These are phyloP conservation scores for Fusarium nelsonii DNA, from an alignment of 2,329 filamentous ascomycete genomes.

Conservation along the genomic window DNA sequence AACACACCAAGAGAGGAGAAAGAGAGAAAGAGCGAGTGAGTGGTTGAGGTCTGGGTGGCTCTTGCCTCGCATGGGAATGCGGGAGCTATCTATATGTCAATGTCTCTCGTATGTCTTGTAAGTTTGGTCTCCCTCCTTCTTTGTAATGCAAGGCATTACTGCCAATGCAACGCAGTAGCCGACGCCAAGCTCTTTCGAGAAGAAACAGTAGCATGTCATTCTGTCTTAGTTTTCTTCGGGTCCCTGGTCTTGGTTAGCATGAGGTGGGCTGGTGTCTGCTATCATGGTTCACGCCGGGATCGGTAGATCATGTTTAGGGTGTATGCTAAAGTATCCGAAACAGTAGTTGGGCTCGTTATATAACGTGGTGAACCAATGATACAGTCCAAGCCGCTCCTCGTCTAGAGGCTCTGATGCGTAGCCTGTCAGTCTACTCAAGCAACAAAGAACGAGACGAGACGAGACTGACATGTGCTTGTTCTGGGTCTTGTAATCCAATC, in stretches of 20 bases:
- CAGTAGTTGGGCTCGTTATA: slow-evolving; percentile 20
- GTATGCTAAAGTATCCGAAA: slow-evolving; percentile 35
- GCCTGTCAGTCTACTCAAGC: slow-evolving; percentile 6
- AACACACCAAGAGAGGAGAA: slow-evolving; percentile 1
- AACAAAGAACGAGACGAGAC: slow-evolving; percentile 23
- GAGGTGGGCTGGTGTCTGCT: not conserved
- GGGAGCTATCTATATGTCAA: slow-evolving; percentile 46
- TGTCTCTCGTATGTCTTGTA: slow-evolving; percentile 35
- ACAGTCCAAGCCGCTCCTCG: not conserved
- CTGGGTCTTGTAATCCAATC: slow-evolving; percentile 23
- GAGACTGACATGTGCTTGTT: slow-evolving; percentile 11
- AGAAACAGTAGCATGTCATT: slow-evolving; percentile 2
- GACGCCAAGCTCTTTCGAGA: slow-evolving; percentile 26
- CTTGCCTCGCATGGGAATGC: slow-evolving; percentile 45
- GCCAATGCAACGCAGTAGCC: not conserved
- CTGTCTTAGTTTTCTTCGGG: not conserved
- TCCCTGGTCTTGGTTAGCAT: not conserved
- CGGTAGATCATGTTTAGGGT: slow-evolving; percentile 12
- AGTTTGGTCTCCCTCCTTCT: not conserved
- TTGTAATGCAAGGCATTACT: slow-evolving; percentile 2
- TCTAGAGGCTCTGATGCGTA: slow-evolving; percentile 25
- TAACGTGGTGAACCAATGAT: slow-evolving; percentile 2
- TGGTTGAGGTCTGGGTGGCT: slow-evolving; percentile 15
- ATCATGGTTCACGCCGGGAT: slow-evolving; percentile 3
- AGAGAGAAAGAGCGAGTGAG: slow-evolving; percentile 16